These are phyloP conservation scores for Mycena epipterygia DNA, from an alignment of 768 basidiomycete species.

Conservation along the genomic window DNA sequence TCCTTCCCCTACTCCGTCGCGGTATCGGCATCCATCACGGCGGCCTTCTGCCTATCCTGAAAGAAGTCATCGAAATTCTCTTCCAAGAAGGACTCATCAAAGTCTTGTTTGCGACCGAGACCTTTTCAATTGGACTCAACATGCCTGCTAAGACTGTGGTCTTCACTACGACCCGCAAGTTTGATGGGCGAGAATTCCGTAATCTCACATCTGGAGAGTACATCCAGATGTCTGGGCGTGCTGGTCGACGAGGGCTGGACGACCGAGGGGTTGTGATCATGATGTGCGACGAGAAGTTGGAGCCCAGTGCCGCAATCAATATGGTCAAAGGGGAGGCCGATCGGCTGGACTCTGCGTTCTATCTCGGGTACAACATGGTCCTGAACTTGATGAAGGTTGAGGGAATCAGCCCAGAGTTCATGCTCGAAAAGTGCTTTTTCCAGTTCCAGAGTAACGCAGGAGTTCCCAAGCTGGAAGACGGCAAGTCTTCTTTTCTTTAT, in stretches of 20 bases:
- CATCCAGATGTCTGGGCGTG: conserved; percentile 99
- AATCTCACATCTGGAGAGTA: conserved; percentile 96
- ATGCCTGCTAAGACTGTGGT: conserved; percentile 99
- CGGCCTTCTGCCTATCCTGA: conserved; percentile 95
- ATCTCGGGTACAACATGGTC: conserved; percentile 99
- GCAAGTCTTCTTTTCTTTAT: conserved; percentile 58
- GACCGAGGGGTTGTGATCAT: conserved; percentile 99
- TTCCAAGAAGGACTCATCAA: conserved; percentile 99
- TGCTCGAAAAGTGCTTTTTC: conserved; percentile 98
- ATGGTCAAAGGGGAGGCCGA: conserved; percentile 99
- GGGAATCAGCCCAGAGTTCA: conserved; percentile 97
- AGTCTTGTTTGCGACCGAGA: conserved; percentile 98
- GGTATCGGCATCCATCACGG: conserved; percentile 99
- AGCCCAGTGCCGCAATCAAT: conserved; percentile 89
- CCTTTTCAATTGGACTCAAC: conserved; percentile 97
- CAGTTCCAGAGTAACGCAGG: conserved; percentile 97
- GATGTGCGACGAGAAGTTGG: conserved; percentile 99
- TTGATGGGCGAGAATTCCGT: conserved; percentile 95
- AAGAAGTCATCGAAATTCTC: conserved; percentile 98
- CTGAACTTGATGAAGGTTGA: conserved; percentile 99
- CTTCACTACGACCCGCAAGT: conserved; percentile 95
- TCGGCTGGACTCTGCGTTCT: conserved; percentile 96
- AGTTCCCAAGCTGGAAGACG: conserved; percentile 88
- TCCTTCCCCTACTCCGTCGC: conserved; percentile 92
- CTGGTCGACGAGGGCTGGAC: conserved; percentile 96